Base-by-base conservation (phyloP, 2,329 filamentous ascomycete species). In the Talaromyces sp. region DNA sequence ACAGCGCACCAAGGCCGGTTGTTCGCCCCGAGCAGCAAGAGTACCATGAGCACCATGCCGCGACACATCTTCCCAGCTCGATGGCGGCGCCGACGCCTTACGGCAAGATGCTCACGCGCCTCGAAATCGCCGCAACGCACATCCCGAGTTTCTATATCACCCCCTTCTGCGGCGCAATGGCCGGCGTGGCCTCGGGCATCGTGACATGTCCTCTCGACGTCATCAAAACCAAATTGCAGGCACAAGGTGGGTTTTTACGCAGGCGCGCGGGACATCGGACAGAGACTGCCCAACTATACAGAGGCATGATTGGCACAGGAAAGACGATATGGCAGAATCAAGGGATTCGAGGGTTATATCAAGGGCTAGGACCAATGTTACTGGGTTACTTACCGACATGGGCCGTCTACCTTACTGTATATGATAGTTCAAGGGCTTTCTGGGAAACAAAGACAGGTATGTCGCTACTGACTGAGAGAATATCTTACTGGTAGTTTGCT, bases 211-310 rank as follows among this genome's bases (percentile, higher is more conserved):
- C 95, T 46, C 87, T 99, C 69, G 95, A 99, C 81, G 95, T 99
- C 66, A 98, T 99, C 78, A 99, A 99, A 81, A 99, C 95, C 50
- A 98, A 97, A 77, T 80, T 99, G 65, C 95, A 99, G 76, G 93
- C 93, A 16, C 95, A 98, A 75, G 93, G 93, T 66, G 91, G 92
- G 21, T 96, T 96, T 76, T 67, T 77, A 76, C 72, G 82, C 31
- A 74, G 77, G 65, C 55, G 60, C 23, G 71, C 74, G 55, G 76
- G 75, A 50, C 69, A 74, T 33, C 59, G 73, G 28, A 68, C 75
- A 23, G 76, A 79, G n/a, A 74, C 82, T 8, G 82, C 80, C 58
- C 77, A 79, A 21, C 75, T 95, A 57, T 99, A 99, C 75, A 88
- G 89, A 66, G 95, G 95, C 6, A 84, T 99, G 71, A 72, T 96